Evolutionary conservation across 441 rosid species (phyloP).

Genomic region (Sinapis alba): DNA sequence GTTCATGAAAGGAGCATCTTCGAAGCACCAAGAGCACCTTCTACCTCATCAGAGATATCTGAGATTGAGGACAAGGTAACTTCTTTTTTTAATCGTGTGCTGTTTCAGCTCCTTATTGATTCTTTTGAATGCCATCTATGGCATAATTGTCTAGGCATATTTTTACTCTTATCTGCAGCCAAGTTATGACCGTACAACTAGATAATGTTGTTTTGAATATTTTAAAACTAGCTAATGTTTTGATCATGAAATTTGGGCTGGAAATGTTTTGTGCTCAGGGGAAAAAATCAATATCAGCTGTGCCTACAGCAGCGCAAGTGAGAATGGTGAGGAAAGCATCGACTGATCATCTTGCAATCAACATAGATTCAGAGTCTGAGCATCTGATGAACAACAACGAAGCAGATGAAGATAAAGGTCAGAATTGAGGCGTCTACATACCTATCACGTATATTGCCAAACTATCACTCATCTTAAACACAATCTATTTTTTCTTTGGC

Average conservation of each 20-base stretch:
- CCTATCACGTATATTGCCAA: slow-evolving; percentile 11
- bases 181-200: slow-evolving; percentile 8
- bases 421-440: slow-evolving; percentile 30
- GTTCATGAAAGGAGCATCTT: slow-evolving; percentile 75
- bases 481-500: slow-evolving; percentile 30
- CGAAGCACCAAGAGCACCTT: slow-evolving; percentile 63
- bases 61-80: slow-evolving; percentile 85
- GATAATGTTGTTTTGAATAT: slow-evolving; percentile 15
- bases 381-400: slow-evolving; percentile 59
- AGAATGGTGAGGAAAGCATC: slow-evolving; percentile 91
- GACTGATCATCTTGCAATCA: slow-evolving; percentile 80
- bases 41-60: slow-evolving; percentile 83
- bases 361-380: slow-evolving; percentile 70
- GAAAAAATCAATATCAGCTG: slow-evolving; percentile 56
- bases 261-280: slow-evolving; percentile 52
- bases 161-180: background rate
- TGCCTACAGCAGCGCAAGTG: slow-evolving; percentile 74
- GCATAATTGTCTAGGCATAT: background rate
- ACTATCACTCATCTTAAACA: too few relatives aligned
- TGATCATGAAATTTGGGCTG: background rate
- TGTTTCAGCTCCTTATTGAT: background rate
- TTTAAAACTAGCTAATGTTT: too few relatives aligned
- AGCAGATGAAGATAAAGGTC: slow-evolving; percentile 87
- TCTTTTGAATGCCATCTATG: background rate
- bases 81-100: slow-evolving; percentile 3